Base-by-base conservation (phyloP, 23 red algal genomes). In the Rhodosorus marinus region DNA sequence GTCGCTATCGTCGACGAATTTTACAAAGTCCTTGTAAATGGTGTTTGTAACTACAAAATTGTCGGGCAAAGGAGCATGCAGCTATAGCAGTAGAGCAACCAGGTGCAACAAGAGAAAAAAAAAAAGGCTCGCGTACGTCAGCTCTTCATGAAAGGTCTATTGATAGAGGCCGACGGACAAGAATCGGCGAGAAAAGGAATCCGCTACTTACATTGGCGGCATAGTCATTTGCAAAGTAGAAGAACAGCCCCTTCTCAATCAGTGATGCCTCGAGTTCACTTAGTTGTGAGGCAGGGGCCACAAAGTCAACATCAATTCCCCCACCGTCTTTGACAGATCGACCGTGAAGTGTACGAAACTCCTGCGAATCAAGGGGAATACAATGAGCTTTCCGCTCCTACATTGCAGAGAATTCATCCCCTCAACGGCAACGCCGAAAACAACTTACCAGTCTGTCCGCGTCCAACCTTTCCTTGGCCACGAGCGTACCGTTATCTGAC, bases 301-400 rank as follows among this genome's bases (percentile, higher is more conserved):
- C 4, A n/a, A 95, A 49, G 56, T 95, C 88, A 8, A 80, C 72
- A 52, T 83, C 88, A 21, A 95, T 95, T 8, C 88, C 88, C 25
- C 88, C 88, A 19, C 71, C 80, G 36, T 95, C 88, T 1, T 75
- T 60, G 0, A 95, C 88, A 8, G 24, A 26, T n/a, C 88, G 57
- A 30, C 88, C 88, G 24, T 64, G 30, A n/a, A 25, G 47, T 0
- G 88, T 95, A 31, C 59, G 34, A 50, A 95, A 95, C 34, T 76
- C 72, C 24, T 67, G 30, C 4, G n/a, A n/a, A n/a, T n/a, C n/a
- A n/a, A n/a, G n/a, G n/a, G n/a, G 15, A 7, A 54, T 33, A 54
- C 8, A 54, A 5, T 11, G 8, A 8, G 11, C 9, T 34, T 1
- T 1, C 15, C 33, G 2, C 9, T 34, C 33, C 1, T 34, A 5